Conservation (phyloP, 2,329 filamentous ascomycete genomes). For the Teratosphaeria epicoccoides region DNA sequence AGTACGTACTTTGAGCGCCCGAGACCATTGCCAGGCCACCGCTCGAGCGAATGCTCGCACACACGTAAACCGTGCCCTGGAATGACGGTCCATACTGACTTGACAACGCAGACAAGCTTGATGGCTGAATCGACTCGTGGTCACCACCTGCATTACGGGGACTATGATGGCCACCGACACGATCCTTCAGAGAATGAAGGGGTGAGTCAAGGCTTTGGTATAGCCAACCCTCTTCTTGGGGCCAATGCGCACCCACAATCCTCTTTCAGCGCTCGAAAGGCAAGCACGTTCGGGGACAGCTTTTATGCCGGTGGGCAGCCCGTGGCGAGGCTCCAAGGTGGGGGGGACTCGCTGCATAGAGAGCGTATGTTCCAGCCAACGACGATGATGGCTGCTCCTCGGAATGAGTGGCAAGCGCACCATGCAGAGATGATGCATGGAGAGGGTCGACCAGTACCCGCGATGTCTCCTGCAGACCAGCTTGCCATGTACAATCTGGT, state of each 20-base stretch:
- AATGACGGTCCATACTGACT: not conserved
- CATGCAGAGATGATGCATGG: not conserved
- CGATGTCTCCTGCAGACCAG: not conserved
- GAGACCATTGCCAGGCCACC: not conserved
- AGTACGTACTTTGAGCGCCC: not conserved
- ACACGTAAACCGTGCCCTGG: not conserved
- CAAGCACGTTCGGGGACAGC: not conserved
- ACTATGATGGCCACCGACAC: not conserved
- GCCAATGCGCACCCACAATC: not conserved
- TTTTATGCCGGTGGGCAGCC: not conserved
- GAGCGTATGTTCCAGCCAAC: not conserved
- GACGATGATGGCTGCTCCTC: not conserved
- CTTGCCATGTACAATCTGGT: not conserved
- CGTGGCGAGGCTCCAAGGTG: not conserved
- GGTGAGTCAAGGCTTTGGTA: not conserved
- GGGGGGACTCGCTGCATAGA: not conserved
- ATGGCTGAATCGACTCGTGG: not conserved
- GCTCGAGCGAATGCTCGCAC: not conserved
- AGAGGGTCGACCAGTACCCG: not conserved
- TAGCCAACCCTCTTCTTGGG: not conserved
- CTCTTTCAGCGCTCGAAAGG: not conserved
- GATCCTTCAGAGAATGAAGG: not conserved
- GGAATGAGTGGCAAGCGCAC: not conserved
- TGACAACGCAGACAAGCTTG: not conserved
- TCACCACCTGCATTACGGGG: not conserved